Evolutionary conservation across 495 filamentous ascomycete species (phyloP), one percentile per base, ranked within the genome.

Genomic region (Emericellopsis terricola): DNA sequence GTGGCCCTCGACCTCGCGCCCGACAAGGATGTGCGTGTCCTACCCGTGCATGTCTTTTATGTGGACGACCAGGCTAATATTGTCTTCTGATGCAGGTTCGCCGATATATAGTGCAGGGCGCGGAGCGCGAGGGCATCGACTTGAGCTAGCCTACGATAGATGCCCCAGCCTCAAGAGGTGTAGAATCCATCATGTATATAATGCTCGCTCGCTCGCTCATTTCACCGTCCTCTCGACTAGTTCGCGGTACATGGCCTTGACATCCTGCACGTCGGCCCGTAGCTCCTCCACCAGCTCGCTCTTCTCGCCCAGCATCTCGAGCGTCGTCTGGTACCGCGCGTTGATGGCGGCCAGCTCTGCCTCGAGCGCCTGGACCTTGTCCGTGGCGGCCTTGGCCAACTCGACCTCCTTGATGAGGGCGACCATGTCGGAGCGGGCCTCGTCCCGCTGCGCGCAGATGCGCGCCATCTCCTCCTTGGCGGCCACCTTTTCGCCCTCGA

Each of bases 291-390:
- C 84, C 49, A 73, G 55, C 64, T 96, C 89, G 48, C 81, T 92
- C 72, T 91, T 94, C 68, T 97, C 89, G 8, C 89, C 89, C 26
- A 94, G 53, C 78, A 97, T 77, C 61, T 94, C 86, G 28, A 97
- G 60, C 29, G 81, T 87, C 1, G 84, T 89, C 52, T 86, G 72
- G 49, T 94, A 93, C 43, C 87, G 61, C 42, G 68, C 57, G 41
- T 71, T 64, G 37, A 81, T 53, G 30, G 74, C 75, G 32, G 53
- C 53, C 13, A 86, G 52, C 39, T 77, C 71, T 30, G 50, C 56
- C 51, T 94, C 78, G 2, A 93, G 50, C 35, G 64, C 68, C 27
- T 62, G 62, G 8, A 81, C 68, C 31, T 59, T 67, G 40, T 60
- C 55, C 26, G 74, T 68, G 8, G 69, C 69, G 0, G 47, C 55